A percentile compares a stretch with the other conserved stretches of the same genome.
Evolutionary conservation across 1,284 basidiomycete species (phyloP).

Genomic region (Hemileia vastatrix): DNA sequence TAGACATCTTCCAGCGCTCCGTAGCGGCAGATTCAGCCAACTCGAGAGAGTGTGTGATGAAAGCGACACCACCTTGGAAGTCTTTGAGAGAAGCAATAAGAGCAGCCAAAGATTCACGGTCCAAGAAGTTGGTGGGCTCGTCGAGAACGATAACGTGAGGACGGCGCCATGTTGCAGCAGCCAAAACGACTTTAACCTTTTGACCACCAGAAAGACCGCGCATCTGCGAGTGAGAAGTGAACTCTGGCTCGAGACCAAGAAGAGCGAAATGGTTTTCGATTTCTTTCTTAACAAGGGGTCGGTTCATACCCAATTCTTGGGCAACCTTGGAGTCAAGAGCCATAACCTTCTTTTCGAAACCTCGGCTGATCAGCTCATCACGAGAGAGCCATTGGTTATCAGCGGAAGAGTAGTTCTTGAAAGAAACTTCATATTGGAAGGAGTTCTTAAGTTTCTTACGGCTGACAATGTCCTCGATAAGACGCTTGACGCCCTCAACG

Average conservation of each 20-base stretch:
- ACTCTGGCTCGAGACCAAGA: conserved; percentile 91
- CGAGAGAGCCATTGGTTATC: conserved; percentile 94
- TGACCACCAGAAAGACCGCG: conserved; percentile 96
- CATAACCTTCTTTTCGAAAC: conserved; percentile 78
- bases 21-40: conserved; percentile 85
- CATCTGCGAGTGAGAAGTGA: conserved; percentile 64
- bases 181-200: conserved; percentile 96
- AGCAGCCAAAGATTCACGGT: conserved; percentile 91
- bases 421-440: conserved; percentile 83
- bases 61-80: conserved; percentile 91
- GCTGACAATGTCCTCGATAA: conserved; percentile 77
- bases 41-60: conserved; percentile 95
- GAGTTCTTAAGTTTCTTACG: conserved; percentile 99
- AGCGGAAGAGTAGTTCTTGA: conserved; percentile 80
- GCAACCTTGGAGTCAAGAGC: conserved; percentile 52
- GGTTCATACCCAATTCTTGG: conserved; percentile 40
- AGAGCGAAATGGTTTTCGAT: conserved; percentile 77
- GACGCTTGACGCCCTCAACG: conserved; percentile 84
- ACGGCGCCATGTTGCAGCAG: conserved; percentile 93
- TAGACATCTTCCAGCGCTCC: too few species aligned
- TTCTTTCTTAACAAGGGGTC: conserved; percentile 42
- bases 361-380: conserved; percentile 92
- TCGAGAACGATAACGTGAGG: conserved; percentile 95
- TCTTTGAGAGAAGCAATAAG: conserved; percentile 90
- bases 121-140: conserved; percentile 80